These are phyloP conservation scores for Heterobasidion parviporum DNA, from an alignment of 1,284 basidiomycete genomes.

Conservation along the genomic window DNA sequence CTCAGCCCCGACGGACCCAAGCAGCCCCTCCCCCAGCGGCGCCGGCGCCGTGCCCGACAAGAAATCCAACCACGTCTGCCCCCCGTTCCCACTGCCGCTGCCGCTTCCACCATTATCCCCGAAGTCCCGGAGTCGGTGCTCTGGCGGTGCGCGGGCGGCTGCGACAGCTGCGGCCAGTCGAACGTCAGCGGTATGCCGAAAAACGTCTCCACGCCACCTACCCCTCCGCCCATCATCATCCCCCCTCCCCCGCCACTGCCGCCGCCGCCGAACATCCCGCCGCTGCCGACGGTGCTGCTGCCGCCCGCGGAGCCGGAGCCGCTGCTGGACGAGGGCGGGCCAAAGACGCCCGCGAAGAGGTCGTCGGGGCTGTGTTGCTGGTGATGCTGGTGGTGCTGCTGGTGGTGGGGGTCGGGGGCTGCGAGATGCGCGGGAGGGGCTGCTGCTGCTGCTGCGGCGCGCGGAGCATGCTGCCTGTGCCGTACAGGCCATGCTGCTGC, in stretches of 20 bases:
- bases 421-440: slow-evolving; percentile 6
- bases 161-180: slow-evolving; percentile 13
- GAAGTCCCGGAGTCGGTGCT: background rate
- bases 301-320: slow-evolving; percentile 3
- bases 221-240: background rate
- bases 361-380: slow-evolving; percentile 5
- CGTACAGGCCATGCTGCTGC: background rate
- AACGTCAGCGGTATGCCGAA: slow-evolving; percentile 13
- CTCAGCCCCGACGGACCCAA: background rate
- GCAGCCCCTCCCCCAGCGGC: background rate
- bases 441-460: background rate
- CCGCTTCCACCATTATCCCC: background rate
- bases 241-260: too few relatives aligned
- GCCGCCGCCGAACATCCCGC: background rate
- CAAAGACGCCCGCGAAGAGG: slow-evolving; percentile 12
- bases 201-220: slow-evolving; percentile 5
- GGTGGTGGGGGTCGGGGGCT: slow-evolving; percentile 8
- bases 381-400: background rate
- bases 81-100: too few relatives aligned
- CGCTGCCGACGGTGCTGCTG: slow-evolving; percentile 9
- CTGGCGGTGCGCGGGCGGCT: background rate
- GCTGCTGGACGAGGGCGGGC: slow-evolving; percentile 1
- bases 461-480: background rate
- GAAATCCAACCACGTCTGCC: background rate
- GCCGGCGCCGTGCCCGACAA: background rate